Conservation (phyloP, 306 rosid species). For the Sicyos edulis region DNA sequence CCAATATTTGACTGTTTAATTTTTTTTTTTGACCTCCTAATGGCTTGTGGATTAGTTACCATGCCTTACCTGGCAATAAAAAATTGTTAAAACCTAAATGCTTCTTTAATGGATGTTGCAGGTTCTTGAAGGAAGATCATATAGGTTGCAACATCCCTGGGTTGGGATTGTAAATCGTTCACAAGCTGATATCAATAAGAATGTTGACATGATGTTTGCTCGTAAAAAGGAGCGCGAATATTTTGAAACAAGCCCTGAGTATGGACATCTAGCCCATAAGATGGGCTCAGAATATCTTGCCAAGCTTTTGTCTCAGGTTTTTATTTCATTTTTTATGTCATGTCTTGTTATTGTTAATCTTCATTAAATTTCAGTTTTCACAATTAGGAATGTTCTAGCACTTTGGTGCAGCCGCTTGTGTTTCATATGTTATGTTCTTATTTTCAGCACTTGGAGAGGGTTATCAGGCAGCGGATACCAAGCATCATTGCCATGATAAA, state of each 20-base stretch:
- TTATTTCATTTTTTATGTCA: constrained; percentile 16
- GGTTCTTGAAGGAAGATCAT: constrained; percentile 92
- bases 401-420: constrained; percentile 22
- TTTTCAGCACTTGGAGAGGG: constrained; percentile 87
- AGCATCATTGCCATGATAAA: constrained; percentile 89
- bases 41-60: constrained; percentile 4
- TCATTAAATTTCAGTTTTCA: background rate
- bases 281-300: constrained; percentile 99
- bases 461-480: constrained; percentile 96
- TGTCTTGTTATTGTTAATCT: constrained; percentile 12
- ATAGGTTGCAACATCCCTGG: constrained; percentile 97
- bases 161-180: constrained; percentile 99
- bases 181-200: constrained; percentile 92
- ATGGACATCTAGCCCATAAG: constrained; percentile 93
- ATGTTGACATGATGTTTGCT: constrained; percentile 89
- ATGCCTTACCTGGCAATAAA: constrained; percentile 18
- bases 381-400: background rate
- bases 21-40: background rate
- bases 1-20: constrained; percentile 18
- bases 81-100: constrained; percentile 18
- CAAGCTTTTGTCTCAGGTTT: constrained; percentile 85
- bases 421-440: constrained; percentile 22
- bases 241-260: constrained; percentile 92
- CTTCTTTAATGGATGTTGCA: constrained; percentile 37
- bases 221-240: constrained; percentile 88